Base-by-base conservation (phyloP, 139 green algal species). In the Chlamydomonas applanata region DNA sequence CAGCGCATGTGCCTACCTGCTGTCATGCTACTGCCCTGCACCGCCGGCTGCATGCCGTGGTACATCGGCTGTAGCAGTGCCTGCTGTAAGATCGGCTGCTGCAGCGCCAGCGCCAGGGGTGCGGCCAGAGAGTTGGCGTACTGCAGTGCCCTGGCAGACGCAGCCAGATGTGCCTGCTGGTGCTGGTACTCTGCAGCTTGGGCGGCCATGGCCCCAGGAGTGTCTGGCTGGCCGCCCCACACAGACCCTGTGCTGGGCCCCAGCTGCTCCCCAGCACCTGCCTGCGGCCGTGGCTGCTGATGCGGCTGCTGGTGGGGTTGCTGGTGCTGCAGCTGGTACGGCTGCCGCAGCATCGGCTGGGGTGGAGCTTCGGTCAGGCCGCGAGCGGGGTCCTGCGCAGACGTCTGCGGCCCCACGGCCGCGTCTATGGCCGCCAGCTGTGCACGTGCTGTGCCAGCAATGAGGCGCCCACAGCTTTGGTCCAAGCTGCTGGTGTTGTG, bases 81-180 rank as follows among this genome's bases (percentile, higher is more conserved):
- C 27, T 66, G 59, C 52, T 59, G 40, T 16, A 78, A 24, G 1
- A 53, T 32, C 1, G 74, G 66, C 36, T 72, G 68, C 67, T 72
- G 75, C 30, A 80, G 57, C 54, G 67, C 66, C 40, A 71, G 67
- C n/a, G 75, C 75, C 67, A 80, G 75, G 53, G 74, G 74, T 24
- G 65, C 66, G 11, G 74, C 74, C 40, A 79, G 66, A 11, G 74
- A 74, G 1, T 62, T 71, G 0, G 75, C 75, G 75, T 80, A 80
- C 40, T 68, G 57, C 66, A 80, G 68, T 33, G 75, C 75, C 0
- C 68, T 29, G 32, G 68, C 75, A 57, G 54, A 30, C 32, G 74
- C 67, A 32, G 74, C 75, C 59, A 80, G 75, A 11, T 64, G 57
- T 0, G 59, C 75, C 3, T 75, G 45, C 35, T 80, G 75, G 35